phyloP scores from a whole-genome alignment of 306 rosid genomes.

The Quercus cerris region DNA sequence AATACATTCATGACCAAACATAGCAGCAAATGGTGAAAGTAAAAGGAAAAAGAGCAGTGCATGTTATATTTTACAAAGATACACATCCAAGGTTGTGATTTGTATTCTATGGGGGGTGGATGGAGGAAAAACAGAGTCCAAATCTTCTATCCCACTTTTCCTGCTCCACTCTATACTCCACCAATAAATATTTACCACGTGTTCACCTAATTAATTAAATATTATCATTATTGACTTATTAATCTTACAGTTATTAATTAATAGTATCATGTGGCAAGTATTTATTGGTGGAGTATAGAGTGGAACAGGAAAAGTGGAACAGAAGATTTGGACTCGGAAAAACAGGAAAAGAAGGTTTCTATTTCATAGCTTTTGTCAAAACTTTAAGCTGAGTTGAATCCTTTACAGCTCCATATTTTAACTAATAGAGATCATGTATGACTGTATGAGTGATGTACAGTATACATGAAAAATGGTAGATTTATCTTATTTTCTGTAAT shows the following conservation, averaged over 20 bases:
- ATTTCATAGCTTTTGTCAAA: background rate
- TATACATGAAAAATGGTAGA: background rate
- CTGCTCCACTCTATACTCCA: too few species aligned
- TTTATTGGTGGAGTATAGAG: too few species aligned
- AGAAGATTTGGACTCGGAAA: too few species aligned
- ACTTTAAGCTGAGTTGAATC: background rate
- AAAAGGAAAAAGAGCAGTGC: background rate
- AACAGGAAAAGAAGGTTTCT: background rate
- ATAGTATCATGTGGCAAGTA: too few species aligned
- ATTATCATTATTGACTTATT: too few species aligned
- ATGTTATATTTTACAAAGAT: background rate
- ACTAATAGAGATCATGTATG: background rate
- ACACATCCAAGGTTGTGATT: background rate
- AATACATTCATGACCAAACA: background rate
- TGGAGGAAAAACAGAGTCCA: background rate
- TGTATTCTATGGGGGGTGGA: background rate
- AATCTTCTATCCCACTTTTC: too few species aligned
- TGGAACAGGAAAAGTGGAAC: too few species aligned
- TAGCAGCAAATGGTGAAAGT: background rate
- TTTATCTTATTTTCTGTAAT: background rate
- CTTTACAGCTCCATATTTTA: background rate
- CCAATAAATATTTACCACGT: too few species aligned
- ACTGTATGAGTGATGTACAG: background rate
- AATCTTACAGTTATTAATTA: too few species aligned
- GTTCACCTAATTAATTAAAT: too few species aligned